Evolutionary conservation across 257 asterid species (phyloP).

Genomic region (Solanum paucissectum): DNA sequence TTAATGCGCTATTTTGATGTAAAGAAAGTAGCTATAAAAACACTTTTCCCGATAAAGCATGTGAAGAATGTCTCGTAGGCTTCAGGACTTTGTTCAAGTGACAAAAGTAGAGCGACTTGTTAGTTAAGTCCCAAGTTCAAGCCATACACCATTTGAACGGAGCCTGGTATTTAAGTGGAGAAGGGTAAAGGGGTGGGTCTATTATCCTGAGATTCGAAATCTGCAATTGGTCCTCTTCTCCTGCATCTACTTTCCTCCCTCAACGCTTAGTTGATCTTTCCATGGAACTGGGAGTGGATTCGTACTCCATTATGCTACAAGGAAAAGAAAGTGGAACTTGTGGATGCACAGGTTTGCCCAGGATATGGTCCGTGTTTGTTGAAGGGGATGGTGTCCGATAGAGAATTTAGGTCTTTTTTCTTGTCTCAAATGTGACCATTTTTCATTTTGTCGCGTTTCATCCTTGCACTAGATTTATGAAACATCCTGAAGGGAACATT

Average conservation of each 20-base stretch:
- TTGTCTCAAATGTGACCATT: neutral
- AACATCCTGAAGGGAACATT: neutral
- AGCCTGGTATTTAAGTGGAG: neutral
- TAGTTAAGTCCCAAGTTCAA: neutral
- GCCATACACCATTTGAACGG: neutral
- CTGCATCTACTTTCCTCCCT: neutral
- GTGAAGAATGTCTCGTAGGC: neutral
- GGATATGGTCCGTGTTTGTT: neutral
- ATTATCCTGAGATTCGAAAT: neutral
- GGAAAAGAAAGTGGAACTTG: neutral
- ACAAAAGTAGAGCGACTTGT: neutral
- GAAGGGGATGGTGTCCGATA: neutral
- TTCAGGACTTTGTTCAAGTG: neutral
- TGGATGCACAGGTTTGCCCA: neutral
- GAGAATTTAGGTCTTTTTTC: neutral
- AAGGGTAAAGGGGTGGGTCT: neutral
- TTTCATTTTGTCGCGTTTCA: neutral
- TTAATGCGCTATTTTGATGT: too few species aligned
- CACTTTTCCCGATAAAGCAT: neutral
- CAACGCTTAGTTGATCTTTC: neutral
- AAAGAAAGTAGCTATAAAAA: neutral
- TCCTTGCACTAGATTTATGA: neutral
- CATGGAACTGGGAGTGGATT: neutral
- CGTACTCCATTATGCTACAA: neutral
- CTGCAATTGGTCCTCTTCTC: neutral